phyloP scores from a whole-genome alignment of 441 rosid genomes.

The Eruca vesicaria region DNA sequence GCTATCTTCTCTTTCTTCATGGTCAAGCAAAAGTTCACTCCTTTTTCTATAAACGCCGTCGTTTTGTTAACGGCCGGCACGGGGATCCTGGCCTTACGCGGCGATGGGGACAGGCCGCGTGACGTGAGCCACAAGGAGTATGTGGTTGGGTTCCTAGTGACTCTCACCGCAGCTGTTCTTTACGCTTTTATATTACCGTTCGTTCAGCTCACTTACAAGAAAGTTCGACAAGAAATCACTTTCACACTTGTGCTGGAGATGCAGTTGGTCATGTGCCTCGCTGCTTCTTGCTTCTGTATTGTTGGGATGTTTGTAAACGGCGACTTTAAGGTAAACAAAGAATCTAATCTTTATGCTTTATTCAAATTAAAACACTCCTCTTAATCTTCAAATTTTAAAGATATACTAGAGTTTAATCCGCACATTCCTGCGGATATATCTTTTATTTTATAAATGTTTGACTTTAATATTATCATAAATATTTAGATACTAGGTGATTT shows the following conservation, averaged over 20 bases:
- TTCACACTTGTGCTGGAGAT: slow-evolving; percentile 63
- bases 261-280: slow-evolving; percentile 56
- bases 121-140: slow-evolving; percentile 39
- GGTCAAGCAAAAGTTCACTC: slow-evolving; percentile 55
- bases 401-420: too few species aligned
- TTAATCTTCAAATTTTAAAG: too few species aligned
- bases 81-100: slow-evolving; percentile 38
- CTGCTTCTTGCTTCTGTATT: slow-evolving; percentile 50
- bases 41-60: slow-evolving; percentile 44
- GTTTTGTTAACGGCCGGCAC: slow-evolving; percentile 43
- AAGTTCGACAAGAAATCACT: slow-evolving; percentile 50
- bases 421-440: too few species aligned
- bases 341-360: neutral
- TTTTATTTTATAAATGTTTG: too few species aligned
- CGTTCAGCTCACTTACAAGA: slow-evolving; percentile 64
- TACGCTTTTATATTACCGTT: slow-evolving; percentile 61
- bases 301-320: slow-evolving; percentile 55
- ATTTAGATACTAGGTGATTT: too few species aligned
- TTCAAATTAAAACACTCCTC: too few species aligned
- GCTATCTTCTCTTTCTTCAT: slow-evolving; percentile 52
- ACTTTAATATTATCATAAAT: too few species aligned
- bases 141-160: slow-evolving; percentile 44
- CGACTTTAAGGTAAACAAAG: slow-evolving; percentile 47
- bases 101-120: slow-evolving; percentile 45
- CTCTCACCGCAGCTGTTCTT: slow-evolving; percentile 49